phyloP scores from a whole-genome alignment of 306 rosid species.

The Herpetospermum pedunculosum region DNA sequence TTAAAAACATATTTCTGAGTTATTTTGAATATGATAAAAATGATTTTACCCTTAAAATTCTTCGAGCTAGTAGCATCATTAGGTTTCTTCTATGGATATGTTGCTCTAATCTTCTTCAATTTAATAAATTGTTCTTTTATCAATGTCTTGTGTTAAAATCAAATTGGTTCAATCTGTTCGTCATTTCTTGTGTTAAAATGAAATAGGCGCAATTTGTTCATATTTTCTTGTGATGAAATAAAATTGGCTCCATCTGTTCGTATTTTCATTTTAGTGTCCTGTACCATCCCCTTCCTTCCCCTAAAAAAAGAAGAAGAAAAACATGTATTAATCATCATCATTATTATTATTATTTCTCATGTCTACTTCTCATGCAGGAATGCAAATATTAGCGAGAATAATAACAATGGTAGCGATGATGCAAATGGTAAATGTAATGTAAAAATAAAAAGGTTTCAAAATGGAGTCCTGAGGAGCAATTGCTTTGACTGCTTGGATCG shows the following conservation, averaged over 20 bases:
- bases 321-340: too few species aligned
- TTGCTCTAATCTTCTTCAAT: too few species aligned
- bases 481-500: conserved; percentile 99
- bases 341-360: not conserved
- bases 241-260: not conserved
- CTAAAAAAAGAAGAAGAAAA: too few species aligned
- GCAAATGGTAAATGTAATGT: conserved; percentile 18
- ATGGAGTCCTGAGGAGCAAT: conserved; percentile 82
- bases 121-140: not conserved
- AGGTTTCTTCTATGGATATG: too few species aligned
- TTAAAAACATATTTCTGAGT: too few species aligned
- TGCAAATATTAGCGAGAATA: not conserved
- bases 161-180: too few species aligned
- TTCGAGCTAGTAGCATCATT: too few species aligned
- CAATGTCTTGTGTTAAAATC: not conserved
- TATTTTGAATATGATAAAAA: too few species aligned
- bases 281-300: too few species aligned
- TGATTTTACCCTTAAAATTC: too few species aligned
- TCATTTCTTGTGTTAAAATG: not conserved
- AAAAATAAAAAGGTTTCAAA: conserved; percentile 37
- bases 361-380: not conserved
- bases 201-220: too few species aligned
- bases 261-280: too few species aligned
- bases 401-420: conserved; percentile 4
- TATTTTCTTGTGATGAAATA: not conserved